Percentiles rank a stretch among this genome's conserved stretches.
Conservation (phyloP, 371 early-diverging fungal species). For the Cokeromyces recurvatus region DNA sequence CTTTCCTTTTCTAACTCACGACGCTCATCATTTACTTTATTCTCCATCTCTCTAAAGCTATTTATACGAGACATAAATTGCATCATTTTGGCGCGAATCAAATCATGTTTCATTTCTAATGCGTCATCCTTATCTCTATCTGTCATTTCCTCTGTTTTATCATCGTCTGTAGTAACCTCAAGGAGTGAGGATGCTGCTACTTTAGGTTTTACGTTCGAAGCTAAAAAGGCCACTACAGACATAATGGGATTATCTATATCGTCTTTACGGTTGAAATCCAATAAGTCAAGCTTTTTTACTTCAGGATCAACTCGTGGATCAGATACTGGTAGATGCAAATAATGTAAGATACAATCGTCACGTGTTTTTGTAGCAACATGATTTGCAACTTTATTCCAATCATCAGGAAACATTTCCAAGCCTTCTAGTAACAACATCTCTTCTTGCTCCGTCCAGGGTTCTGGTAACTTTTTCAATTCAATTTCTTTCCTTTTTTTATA, state of each 20-base stretch:
- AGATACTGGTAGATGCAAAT: slow-evolving; percentile 30
- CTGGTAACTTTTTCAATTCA: background rate
- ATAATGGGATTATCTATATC: slow-evolving; percentile 92
- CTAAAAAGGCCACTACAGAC: slow-evolving; percentile 93
- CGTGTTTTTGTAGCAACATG: slow-evolving; percentile 36
- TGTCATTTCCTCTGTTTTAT: background rate
- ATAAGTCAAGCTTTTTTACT: slow-evolving; percentile 31
- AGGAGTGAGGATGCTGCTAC: slow-evolving; percentile 78
- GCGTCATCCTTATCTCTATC: slow-evolving; percentile 1
- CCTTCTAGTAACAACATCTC: slow-evolving; percentile 37
- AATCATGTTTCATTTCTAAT: slow-evolving; percentile 10
- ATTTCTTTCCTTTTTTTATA: background rate
- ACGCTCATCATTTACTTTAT: slow-evolving; percentile 57
- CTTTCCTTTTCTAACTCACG: slow-evolving; percentile 81
- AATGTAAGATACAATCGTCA: slow-evolving; percentile 43
- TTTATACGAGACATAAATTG: slow-evolving; percentile 74
- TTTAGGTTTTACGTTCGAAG: slow-evolving; percentile 90
- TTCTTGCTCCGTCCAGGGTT: slow-evolving; percentile 41
- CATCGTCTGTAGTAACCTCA: background rate
- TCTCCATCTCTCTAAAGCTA: slow-evolving; percentile 73
- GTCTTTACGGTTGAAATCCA: slow-evolving; percentile 54
- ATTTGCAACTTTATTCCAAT: slow-evolving; percentile 38
- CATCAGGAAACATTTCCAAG: slow-evolving; percentile 32
- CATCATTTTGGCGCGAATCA: slow-evolving; percentile 76
- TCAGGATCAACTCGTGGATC: slow-evolving; percentile 69